phyloP scores from a whole-genome alignment of 345 rosid species.

The Eucalyptus cloeziana region DNA sequence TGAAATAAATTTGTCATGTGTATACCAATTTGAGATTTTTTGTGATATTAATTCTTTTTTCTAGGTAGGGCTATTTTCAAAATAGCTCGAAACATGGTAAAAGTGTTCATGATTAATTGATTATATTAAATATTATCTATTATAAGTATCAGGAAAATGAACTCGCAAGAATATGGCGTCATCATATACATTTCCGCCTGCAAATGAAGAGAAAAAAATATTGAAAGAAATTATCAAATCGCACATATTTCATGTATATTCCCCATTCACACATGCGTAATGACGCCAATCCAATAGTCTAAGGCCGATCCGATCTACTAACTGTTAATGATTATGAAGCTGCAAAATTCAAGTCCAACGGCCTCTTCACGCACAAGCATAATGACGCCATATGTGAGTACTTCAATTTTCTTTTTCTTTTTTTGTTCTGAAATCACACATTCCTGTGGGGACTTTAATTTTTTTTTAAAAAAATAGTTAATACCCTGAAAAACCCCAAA shows the following conservation, averaged over 20 bases:
- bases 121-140: background rate
- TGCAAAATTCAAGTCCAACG: too few species aligned
- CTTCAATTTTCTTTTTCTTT: background rate
- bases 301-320: too few species aligned
- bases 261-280: too few species aligned
- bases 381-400: background rate
- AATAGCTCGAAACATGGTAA: background rate
- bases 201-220: background rate
- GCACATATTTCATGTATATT: too few species aligned
- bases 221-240: background rate
- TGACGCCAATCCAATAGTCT: too few species aligned
- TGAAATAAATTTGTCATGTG: too few species aligned
- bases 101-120: background rate
- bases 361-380: background rate
- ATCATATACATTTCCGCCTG: background rate
- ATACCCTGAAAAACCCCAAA: too few species aligned
- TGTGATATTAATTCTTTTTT: accelerated
- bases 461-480: too few species aligned
- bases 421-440: background rate
- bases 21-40: accelerated
- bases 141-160: background rate
- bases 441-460: too few species aligned
- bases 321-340: too few species aligned
- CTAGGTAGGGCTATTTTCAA: accelerated
- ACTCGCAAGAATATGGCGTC: background rate